Conservation (phyloP, 2,329 filamentous ascomycete species). For the Paracamarosporium sp. region DNA sequence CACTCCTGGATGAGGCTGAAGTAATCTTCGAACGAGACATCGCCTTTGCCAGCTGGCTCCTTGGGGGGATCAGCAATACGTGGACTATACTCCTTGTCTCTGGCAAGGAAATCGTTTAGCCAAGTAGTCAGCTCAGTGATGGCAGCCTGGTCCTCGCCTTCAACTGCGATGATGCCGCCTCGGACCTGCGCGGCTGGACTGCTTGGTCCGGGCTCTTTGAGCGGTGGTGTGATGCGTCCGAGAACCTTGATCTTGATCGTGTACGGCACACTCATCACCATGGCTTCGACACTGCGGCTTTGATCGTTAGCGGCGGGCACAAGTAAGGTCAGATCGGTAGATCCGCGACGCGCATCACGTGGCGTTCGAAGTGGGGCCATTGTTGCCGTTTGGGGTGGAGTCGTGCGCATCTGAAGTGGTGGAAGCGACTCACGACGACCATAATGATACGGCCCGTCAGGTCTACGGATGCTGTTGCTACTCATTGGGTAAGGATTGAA, state of each 20-base stretch:
- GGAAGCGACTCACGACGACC: conserved; percentile 42
- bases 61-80: conserved; percentile 58
- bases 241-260: conserved; percentile 79
- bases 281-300: conserved; percentile 65
- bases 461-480: conserved; percentile 64
- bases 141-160: conserved; percentile 72
- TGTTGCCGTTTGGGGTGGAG: conserved; percentile 38
- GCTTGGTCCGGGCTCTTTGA: conserved; percentile 46
- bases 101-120: conserved; percentile 62
- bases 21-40: conserved; percentile 60
- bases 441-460: conserved; percentile 54
- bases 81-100: conserved; percentile 59
- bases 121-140: conserved; percentile 71
- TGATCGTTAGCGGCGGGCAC: conserved; percentile 44
- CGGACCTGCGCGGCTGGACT: conserved; percentile 56
- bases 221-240: conserved; percentile 74
- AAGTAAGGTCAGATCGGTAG: conserved; percentile 29
- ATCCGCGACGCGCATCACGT: conserved; percentile 29
- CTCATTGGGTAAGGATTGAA: conserved; percentile 41
- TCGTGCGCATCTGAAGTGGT: conserved; percentile 37
- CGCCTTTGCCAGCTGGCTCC: conserved; percentile 37
- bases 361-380: conserved; percentile 44
- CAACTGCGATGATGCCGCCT: conserved; percentile 83
- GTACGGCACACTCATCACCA: conserved; percentile 78
- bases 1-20: conserved; percentile 73